Evolutionary conservation across 495 filamentous ascomycete genomes (phyloP).

Genomic region (Xylona heveae): DNA sequence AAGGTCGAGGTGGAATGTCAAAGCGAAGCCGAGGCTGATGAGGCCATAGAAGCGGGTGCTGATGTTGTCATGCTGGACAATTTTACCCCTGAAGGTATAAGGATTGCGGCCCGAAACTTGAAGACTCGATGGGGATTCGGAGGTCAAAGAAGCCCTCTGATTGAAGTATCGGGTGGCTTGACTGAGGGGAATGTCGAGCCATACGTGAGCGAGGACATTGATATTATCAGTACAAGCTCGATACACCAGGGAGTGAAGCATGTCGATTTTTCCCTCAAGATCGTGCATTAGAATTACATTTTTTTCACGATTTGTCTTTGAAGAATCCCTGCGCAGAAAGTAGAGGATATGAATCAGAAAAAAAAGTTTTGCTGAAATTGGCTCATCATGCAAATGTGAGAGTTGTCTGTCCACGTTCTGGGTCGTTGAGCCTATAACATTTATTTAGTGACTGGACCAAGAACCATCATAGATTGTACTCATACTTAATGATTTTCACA

Average conservation of each 20-base stretch:
- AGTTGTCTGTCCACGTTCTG: slow-evolving; percentile 20
- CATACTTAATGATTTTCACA: slow-evolving; percentile 68
- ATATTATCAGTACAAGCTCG: slow-evolving; percentile 85
- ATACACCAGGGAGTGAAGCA: slow-evolving; percentile 90
- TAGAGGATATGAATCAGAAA: too few species aligned
- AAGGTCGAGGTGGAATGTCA: slow-evolving; percentile 96
- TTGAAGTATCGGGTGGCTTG: slow-evolving; percentile 87
- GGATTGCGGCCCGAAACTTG: slow-evolving; percentile 42
- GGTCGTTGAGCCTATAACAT: slow-evolving; percentile 16
- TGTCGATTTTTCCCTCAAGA: slow-evolving; percentile 92
- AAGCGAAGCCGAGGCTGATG: slow-evolving; percentile 67
- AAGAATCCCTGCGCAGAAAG: too few species aligned
- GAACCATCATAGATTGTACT: slow-evolving; percentile 2
- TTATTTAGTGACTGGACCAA: slow-evolving; percentile 1
- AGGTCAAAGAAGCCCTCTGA: slow-evolving; percentile 32
- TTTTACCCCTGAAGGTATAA: slow-evolving; percentile 57
- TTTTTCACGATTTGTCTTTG: too few species aligned
- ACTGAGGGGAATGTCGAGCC: slow-evolving; percentile 59
- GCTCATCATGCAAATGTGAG: slow-evolving; percentile 14
- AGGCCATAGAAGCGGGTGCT: slow-evolving; percentile 75
- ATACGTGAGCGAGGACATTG: slow-evolving; percentile 75
- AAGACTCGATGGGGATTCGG: slow-evolving; percentile 49
- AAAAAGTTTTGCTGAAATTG: too few species aligned
- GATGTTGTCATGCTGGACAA: slow-evolving; percentile 98
- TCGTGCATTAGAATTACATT: slow-evolving; percentile 32